These are phyloP conservation scores for Vitis riparia DNA, from an alignment of 164 flowering plant genomes.

Conservation along the genomic window DNA sequence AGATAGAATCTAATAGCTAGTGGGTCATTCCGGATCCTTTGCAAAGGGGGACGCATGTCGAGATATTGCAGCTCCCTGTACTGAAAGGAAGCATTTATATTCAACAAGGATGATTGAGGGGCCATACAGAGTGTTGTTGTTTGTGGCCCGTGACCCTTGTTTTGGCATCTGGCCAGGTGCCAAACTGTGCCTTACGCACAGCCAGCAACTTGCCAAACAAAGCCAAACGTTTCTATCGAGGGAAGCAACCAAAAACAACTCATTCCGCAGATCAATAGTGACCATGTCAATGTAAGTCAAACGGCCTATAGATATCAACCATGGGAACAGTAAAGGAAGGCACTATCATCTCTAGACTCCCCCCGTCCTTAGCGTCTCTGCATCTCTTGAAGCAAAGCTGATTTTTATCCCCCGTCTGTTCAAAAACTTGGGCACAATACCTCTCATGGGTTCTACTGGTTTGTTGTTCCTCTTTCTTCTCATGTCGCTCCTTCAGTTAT, in stretches of 20 bases:
- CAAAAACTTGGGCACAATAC: not conserved
- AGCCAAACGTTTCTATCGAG: not conserved
- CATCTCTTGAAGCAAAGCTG: too few species aligned
- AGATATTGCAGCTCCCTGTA: not conserved
- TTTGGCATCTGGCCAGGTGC: conserved; percentile 14
- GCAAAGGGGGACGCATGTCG: not conserved
- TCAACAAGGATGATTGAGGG: not conserved
- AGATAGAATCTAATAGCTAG: not conserved
- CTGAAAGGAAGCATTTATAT: too few species aligned
- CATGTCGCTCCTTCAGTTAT: conserved; percentile 1
- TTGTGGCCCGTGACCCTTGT: conserved; percentile 18
- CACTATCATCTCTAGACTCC: not conserved
- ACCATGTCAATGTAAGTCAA: not conserved
- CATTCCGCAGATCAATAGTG: not conserved
- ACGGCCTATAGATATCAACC: not conserved
- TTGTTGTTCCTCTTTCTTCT: conserved; percentile 22
- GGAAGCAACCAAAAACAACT: not conserved
- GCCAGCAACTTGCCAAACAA: conserved; percentile 6
- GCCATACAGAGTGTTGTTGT: not conserved
- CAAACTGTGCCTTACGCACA: conserved; percentile 10
- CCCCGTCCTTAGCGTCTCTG: too few species aligned
- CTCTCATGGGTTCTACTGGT: conserved; percentile 23
- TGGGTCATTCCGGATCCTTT: conserved; percentile 1
- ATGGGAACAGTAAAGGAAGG: not conserved
- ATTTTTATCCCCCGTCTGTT: too few species aligned